phyloP scores from a whole-genome alignment of 164 flowering plant genomes.

The Nelumbo lutea region DNA sequence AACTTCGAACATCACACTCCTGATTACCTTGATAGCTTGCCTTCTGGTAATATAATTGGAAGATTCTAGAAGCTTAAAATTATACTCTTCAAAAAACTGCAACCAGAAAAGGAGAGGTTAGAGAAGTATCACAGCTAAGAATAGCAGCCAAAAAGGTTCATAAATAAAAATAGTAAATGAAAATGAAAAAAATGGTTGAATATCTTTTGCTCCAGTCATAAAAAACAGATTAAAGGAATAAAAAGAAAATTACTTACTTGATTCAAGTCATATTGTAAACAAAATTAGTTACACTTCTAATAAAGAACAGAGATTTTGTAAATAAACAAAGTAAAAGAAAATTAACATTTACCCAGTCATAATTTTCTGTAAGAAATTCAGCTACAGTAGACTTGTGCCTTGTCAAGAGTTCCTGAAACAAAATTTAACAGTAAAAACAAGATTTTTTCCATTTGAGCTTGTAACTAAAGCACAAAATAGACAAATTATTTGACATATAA shows the following conservation, averaged over 20 bases:
- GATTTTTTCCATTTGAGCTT: background rate
- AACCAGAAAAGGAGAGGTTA: slow-evolving; percentile 6
- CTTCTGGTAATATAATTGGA: slow-evolving; percentile 81
- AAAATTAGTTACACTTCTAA: background rate
- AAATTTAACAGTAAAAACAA: slow-evolving; percentile 12
- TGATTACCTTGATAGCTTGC: slow-evolving; percentile 74
- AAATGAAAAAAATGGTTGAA: background rate
- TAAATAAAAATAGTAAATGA: background rate
- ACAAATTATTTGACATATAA: background rate
- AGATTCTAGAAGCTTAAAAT: slow-evolving; percentile 79
- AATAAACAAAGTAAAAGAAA: slow-evolving; percentile 1
- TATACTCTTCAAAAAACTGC: slow-evolving; percentile 88
- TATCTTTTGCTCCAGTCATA: too few relatives aligned
- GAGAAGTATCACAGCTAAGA: background rate
- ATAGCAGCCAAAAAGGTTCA: background rate
- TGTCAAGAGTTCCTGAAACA: slow-evolving; percentile 81
- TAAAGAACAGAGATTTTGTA: background rate
- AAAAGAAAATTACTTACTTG: background rate
- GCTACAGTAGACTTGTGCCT: slow-evolving; percentile 98
- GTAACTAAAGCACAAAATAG: background rate
- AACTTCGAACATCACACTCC: background rate
- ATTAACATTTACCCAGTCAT: slow-evolving; percentile 72
- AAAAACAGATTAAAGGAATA: too few relatives aligned
- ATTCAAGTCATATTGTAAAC: background rate
- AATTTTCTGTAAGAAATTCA: slow-evolving; percentile 84